phyloP scores from a whole-genome alignment of 2,329 filamentous ascomycete genomes.

The Sclerotinia subarctica region DNA sequence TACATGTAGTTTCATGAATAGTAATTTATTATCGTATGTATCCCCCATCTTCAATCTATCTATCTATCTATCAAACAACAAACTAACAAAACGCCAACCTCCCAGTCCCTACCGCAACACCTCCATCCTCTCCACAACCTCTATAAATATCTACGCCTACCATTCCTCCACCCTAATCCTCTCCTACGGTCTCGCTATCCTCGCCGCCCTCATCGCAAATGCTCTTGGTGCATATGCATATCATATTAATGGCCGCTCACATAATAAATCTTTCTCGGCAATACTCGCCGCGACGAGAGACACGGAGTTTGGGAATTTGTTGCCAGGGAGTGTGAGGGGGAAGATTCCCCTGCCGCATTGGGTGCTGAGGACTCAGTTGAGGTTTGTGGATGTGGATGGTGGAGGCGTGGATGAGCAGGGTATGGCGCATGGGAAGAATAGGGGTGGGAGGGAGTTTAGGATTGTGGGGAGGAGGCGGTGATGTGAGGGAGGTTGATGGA shows the following conservation, averaged over 20 bases:
- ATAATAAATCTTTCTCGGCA: conserved; percentile 29
- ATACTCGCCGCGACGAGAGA: conserved; percentile 27
- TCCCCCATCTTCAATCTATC: background rate
- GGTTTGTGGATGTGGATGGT: conserved; percentile 40
- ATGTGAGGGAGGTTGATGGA: conserved; percentile 39
- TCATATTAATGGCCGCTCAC: conserved; percentile 22
- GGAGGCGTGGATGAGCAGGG: conserved; percentile 57
- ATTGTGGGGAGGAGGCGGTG: conserved; percentile 63
- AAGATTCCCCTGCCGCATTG: background rate
- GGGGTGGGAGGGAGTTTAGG: conserved; percentile 47
- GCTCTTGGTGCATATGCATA: conserved; percentile 26
- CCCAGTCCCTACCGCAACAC: background rate
- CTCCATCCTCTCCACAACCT: background rate
- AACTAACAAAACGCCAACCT: background rate
- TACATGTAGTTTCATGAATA: background rate
- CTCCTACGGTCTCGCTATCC: conserved; percentile 25
- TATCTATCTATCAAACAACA: background rate
- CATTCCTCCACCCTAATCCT: conserved; percentile 22
- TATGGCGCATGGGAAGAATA: conserved; percentile 56
- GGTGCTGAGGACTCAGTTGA: background rate
- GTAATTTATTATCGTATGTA: background rate
- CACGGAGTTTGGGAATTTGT: background rate
- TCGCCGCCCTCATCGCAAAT: conserved; percentile 22
- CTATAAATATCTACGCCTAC: conserved; percentile 26
- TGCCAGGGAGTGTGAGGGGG: background rate